Percentiles rank a stretch among this genome's conserved stretches.
These are phyloP conservation scores for Pseudogymnoascus sp. DNA, from an alignment of 2,329 filamentous ascomycete genomes.

Conservation along the genomic window DNA sequence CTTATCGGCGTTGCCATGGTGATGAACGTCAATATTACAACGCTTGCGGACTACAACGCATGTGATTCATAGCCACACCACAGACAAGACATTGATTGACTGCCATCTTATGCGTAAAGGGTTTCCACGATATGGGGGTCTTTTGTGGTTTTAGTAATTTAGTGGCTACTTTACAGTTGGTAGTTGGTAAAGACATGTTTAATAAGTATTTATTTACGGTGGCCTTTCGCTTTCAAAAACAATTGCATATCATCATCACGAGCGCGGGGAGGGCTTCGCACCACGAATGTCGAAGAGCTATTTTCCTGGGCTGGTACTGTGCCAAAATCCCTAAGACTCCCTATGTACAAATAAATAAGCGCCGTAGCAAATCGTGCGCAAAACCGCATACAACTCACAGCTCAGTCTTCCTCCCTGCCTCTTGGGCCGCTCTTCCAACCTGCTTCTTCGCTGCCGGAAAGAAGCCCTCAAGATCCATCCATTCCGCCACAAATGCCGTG, in stretches of 20 bases:
- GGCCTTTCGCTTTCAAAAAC: neutral
- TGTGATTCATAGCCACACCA: neutral
- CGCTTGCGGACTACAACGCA: neutral
- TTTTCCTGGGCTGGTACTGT: neutral
- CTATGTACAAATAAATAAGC: slow-evolving; percentile 7
- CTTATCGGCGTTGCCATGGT: slow-evolving; percentile 4
- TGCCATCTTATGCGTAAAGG: neutral
- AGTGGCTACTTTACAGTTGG: neutral
- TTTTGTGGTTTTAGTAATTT: neutral
- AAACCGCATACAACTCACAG: neutral
- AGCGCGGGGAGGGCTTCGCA: neutral
- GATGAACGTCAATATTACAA: neutral
- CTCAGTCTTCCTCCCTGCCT: neutral
- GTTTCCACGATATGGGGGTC: neutral
- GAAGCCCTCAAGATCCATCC: slow-evolving; percentile 63
- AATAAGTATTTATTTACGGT: neutral
- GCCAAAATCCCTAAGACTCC: neutral
- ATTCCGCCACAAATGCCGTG: slow-evolving; percentile 79
- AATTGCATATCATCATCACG: neutral
- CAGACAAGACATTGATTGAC: neutral
- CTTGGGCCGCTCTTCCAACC: neutral
- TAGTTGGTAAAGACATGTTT: neutral
- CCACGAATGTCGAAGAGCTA: neutral
- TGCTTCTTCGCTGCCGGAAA: slow-evolving; percentile 16
- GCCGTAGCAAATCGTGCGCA: neutral